Percentiles rank a stretch among this genome's conserved stretches.
Conservation (phyloP, 169 alveolate species). For the Condylostoma magnum region DNA sequence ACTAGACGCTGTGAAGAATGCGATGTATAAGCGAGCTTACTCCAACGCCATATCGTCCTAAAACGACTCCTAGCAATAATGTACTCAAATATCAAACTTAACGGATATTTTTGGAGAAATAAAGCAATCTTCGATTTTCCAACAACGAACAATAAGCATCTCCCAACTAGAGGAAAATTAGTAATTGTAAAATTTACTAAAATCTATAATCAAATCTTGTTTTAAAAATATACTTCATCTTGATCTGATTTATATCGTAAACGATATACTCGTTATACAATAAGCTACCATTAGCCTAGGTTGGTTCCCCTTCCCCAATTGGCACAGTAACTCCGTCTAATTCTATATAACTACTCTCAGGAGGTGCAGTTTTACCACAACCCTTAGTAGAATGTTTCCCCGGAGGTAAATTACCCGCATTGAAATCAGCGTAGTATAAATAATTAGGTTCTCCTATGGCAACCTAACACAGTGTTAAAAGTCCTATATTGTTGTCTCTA, state of each 20-base stretch:
- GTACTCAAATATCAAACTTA: too few species aligned
- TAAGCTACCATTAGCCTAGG: constrained; percentile 49
- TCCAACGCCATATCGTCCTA: too few species aligned
- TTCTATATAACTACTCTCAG: constrained; percentile 27
- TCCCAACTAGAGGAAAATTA: background rate
- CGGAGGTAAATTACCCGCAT: constrained; percentile 55
- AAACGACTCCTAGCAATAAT: too few species aligned
- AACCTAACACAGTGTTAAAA: constrained; percentile 85
- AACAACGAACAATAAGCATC: background rate
- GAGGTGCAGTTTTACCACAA: constrained; percentile 50
- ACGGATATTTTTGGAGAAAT: too few species aligned
- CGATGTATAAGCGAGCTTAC: too few species aligned
- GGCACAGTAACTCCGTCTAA: constrained; percentile 37
- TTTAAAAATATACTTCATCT: constrained; percentile 60
- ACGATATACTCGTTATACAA: constrained; percentile 78
- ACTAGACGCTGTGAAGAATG: too few species aligned
- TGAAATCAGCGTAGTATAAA: constrained; percentile 70
- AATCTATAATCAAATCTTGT: constrained; percentile 38
- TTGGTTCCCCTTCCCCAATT: constrained; percentile 40
- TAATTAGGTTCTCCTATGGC: constrained; percentile 85
- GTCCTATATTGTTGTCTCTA: constrained; percentile 69
- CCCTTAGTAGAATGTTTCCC: constrained; percentile 52
- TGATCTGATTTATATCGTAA: constrained; percentile 60
- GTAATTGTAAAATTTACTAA: background rate
- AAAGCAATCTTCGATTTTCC: too few species aligned